Base-by-base conservation (phyloP, 163 green algal species). In the Chlorella variabilis region DNA sequence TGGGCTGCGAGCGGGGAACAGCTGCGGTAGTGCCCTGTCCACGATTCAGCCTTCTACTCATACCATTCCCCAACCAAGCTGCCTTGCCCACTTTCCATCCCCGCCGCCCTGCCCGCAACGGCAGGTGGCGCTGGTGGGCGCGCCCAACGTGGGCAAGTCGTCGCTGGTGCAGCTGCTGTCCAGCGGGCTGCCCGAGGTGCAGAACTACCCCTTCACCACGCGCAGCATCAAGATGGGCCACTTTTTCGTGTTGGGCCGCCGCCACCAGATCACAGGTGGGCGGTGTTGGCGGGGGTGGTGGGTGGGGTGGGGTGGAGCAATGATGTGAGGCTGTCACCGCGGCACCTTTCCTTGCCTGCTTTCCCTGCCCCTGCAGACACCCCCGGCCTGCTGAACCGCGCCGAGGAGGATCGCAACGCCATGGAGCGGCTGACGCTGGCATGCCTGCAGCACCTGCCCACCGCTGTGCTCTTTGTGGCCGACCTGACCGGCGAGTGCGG, bases 171-270 rank as follows among this genome's bases (percentile, higher is more conserved):
- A 93, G 51, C 71, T 92, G 42, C 89, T 98, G 56, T 96, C 91
- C 51, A 92, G 83, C n/a, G 94, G 94, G 3, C 84, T 87, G 54
- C 94, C 94, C 4, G 90, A 97, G 85, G 90, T 99, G 61, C 96
- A 94, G 81, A 96, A 99, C 89, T 99, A 99, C 88, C 97, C 97
- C 27, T 99, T 99, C 90, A 99, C 97, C 67, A 99, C 97, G 0
- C 88, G 93, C 23, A 96, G 85, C 79, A 97, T 99, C 84, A 97
- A 97, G 86, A 97, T 99, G 93, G 97, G 97, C 2, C 97, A 99
- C 88, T 99, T 99, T 71, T 98, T 94, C 84, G 86, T 99, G 25
- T 90, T 95, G 27, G 83, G 82, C 3, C 49, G 83, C 21, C 86
- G 91, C 20, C 94, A 99, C 88, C 94, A 98, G 93, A 93, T 96